phyloP scores from a whole-genome alignment of 805 yeast genomes.

The Yamadazyma sp. region DNA sequence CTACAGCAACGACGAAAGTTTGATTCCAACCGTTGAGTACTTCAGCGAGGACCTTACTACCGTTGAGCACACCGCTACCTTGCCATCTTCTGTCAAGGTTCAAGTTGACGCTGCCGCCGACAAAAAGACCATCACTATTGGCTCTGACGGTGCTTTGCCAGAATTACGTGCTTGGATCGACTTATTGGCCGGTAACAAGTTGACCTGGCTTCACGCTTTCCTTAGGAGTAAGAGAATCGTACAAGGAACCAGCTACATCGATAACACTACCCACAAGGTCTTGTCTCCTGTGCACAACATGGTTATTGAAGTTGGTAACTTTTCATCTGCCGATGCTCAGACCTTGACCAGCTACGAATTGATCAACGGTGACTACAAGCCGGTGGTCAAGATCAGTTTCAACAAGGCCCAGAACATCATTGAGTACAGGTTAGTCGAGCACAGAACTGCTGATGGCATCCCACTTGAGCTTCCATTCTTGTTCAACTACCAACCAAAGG shows the following conservation, averaged over 20 bases:
- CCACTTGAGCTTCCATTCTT: slow-evolving; percentile 76
- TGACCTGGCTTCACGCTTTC: slow-evolving; percentile 91
- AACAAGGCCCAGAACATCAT: slow-evolving; percentile 52
- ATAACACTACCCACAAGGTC: slow-evolving; percentile 78
- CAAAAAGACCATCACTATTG: slow-evolving; percentile 40
- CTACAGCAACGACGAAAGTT: slow-evolving; percentile 67
- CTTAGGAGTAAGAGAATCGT: slow-evolving; percentile 75
- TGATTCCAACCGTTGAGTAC: slow-evolving; percentile 86
- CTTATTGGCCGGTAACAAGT: slow-evolving; percentile 72
- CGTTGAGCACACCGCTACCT: neutral
- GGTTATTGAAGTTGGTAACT: slow-evolving; percentile 55
- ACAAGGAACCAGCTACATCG: slow-evolving; percentile 77
- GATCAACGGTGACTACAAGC: slow-evolving; percentile 66
- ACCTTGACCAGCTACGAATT: slow-evolving; percentile 65
- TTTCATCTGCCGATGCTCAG: slow-evolving; percentile 51
- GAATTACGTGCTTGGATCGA: slow-evolving; percentile 62
- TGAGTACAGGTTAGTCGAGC: slow-evolving; percentile 75
- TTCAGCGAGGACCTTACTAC: slow-evolving; percentile 51
- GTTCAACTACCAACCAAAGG: slow-evolving; percentile 75
- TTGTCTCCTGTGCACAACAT: slow-evolving; percentile 69
- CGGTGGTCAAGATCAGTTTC: slow-evolving; percentile 58
- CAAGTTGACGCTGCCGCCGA: slow-evolving; percentile 24
- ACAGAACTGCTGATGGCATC: slow-evolving; percentile 75
- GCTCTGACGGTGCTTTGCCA: slow-evolving; percentile 37
- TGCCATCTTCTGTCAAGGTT: slow-evolving; percentile 34